Evolutionary conservation across 2,329 filamentous ascomycete genomes (phyloP).

Genomic region (Sarocladium strictum): DNA sequence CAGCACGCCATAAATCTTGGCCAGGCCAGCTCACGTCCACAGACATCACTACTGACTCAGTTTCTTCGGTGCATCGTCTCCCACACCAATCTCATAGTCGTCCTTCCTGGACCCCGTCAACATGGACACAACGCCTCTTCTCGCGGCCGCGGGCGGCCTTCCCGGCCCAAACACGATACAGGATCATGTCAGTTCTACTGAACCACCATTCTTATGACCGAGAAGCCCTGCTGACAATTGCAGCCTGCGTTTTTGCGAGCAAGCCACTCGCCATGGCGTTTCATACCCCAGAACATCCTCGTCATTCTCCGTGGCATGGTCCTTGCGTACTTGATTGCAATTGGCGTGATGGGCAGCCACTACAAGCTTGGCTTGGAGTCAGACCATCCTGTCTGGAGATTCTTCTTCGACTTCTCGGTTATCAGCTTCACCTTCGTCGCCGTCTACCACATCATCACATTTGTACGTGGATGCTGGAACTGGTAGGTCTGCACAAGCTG

Average conservation of each 20-base stretch:
- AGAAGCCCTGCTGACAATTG: conserved; percentile 12
- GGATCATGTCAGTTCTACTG: conserved; percentile 26
- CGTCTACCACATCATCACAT: conserved; percentile 38
- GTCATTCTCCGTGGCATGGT: conserved; percentile 36
- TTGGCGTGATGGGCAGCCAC: conserved; percentile 35
- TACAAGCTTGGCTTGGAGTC: conserved; percentile 39
- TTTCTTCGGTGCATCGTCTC: background rate
- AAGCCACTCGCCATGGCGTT: conserved; percentile 45
- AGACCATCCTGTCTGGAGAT: conserved; percentile 31
- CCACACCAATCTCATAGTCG: background rate
- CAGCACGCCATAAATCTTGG: background rate
- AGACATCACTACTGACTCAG: background rate
- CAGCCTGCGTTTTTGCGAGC: conserved; percentile 46
- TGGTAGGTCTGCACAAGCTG: background rate
- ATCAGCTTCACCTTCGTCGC: conserved; percentile 37
- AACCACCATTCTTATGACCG: background rate
- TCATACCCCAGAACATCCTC: conserved; percentile 39
- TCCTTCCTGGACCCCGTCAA: background rate
- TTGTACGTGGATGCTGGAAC: conserved; percentile 30
- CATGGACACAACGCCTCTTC: conserved; percentile 31
- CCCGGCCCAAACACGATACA: conserved; percentile 26
- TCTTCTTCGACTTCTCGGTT: conserved; percentile 44
- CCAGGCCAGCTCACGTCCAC: background rate
- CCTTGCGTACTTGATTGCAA: conserved; percentile 36
- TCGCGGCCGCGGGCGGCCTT: conserved; percentile 22